These are phyloP conservation scores for Ailanthus altissimus DNA, from an alignment of 345 rosid species.

Conservation along the genomic window DNA sequence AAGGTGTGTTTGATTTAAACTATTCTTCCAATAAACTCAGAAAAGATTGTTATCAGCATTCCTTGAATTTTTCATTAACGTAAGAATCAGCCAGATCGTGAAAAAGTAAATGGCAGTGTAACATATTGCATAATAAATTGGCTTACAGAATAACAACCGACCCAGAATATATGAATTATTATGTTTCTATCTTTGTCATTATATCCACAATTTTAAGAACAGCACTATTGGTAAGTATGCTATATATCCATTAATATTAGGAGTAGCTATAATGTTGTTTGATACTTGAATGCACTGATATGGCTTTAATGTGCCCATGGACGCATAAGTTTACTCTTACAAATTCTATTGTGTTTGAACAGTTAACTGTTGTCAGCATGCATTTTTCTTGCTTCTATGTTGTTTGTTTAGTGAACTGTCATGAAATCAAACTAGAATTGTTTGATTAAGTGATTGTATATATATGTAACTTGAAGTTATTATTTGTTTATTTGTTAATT, in stretches of 20 bases:
- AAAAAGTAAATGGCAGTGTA: not conserved
- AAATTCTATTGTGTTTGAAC: not conserved
- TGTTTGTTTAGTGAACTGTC: not conserved
- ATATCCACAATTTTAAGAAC: not conserved
- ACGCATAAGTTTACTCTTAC: not conserved
- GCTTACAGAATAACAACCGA: not conserved
- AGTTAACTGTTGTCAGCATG: not conserved
- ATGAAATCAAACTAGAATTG: not conserved
- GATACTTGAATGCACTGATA: not conserved
- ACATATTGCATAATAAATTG: not conserved
- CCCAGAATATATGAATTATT: not conserved
- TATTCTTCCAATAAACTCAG: not conserved
- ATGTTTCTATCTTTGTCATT: not conserved
- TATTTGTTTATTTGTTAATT: not conserved
- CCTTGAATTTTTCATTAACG: not conserved
- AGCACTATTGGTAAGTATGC: not conserved
- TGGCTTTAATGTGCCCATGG: not conserved
- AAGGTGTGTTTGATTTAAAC: conserved; percentile 56
- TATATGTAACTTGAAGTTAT: not conserved
- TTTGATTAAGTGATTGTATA: not conserved
- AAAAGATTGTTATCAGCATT: not conserved
- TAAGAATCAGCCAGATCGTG: not conserved
- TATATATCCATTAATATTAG: not conserved
- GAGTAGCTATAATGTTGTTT: not conserved
- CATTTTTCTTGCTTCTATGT: not conserved